phyloP scores from a whole-genome alignment of 495 filamentous ascomycete species.

The Penicillium diatomitis region DNA sequence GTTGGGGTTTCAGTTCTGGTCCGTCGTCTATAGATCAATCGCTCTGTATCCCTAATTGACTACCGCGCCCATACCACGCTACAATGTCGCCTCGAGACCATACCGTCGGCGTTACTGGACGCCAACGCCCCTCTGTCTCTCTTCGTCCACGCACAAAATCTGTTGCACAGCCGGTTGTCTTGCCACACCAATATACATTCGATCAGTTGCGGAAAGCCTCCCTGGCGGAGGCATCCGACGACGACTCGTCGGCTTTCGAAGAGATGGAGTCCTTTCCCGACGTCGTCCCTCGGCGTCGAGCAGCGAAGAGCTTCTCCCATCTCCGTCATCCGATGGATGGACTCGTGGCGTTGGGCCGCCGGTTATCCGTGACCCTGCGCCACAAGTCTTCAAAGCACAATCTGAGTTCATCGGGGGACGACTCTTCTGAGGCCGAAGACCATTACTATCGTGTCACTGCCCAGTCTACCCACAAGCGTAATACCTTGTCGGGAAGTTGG shows the following conservation, averaged over 20 bases:
- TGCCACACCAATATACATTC: conserved; percentile 14
- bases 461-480: conserved; percentile 11
- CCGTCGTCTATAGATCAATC: no score
- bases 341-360: conserved; percentile 35
- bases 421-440: conserved; percentile 6
- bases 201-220: conserved; percentile 23
- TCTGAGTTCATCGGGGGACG: conserved; percentile 8
- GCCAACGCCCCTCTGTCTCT: conserved; percentile 31
- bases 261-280: conserved; percentile 29
- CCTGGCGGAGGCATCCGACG: conserved; percentile 17
- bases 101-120: conserved; percentile 13
- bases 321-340: conserved; percentile 38
- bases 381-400: conserved; percentile 33
- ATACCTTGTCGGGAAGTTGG: conserved; percentile 15
- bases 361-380: conserved; percentile 36
- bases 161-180: conserved; percentile 14
- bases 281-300: conserved; percentile 26
- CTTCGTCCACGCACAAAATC: conserved; percentile 29
- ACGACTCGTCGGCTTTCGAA: conserved; percentile 24
- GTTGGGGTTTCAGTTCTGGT: no score
- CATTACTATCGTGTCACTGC: conserved; percentile 7
- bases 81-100: conserved; percentile 31
- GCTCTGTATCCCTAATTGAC: background rate
- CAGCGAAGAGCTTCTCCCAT: conserved; percentile 39
- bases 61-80: conserved; percentile 1